phyloP scores from a whole-genome alignment of 495 filamentous ascomycete genomes.

The Echria macrotheca region DNA sequence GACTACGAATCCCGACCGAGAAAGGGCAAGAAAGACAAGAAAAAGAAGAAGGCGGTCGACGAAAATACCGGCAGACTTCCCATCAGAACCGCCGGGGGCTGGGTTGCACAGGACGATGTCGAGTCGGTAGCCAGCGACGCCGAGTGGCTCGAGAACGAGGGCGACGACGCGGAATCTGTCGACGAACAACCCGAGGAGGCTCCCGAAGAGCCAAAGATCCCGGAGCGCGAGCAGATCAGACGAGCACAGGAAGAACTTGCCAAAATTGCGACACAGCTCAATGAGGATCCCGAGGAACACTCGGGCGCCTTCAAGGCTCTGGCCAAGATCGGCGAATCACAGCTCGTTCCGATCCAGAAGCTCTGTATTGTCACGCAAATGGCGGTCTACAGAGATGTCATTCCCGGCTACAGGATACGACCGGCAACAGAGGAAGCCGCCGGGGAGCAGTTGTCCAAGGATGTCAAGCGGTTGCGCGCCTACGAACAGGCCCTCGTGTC shows the following conservation, averaged over 20 bases:
- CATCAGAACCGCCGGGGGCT: slow-evolving; percentile 72
- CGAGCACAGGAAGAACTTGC: slow-evolving; percentile 92
- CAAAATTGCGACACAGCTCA: slow-evolving; percentile 70
- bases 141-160: slow-evolving; percentile 47
- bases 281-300: slow-evolving; percentile 92
- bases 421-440: slow-evolving; percentile 67
- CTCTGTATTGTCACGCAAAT: slow-evolving; percentile 78
- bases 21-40: slow-evolving; percentile 67
- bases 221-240: slow-evolving; percentile 69
- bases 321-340: slow-evolving; percentile 64
- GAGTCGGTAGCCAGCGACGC: slow-evolving; percentile 48
- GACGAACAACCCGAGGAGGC: slow-evolving; percentile 30
- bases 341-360: slow-evolving; percentile 70
- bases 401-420: slow-evolving; percentile 91
- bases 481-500: slow-evolving; percentile 81
- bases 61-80: slow-evolving; percentile 52
- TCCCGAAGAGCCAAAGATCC: slow-evolving; percentile 55
- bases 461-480: slow-evolving; percentile 70
- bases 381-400: slow-evolving; percentile 91
- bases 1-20: slow-evolving; percentile 77
- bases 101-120: slow-evolving; percentile 49
- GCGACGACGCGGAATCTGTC: slow-evolving; percentile 35
- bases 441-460: slow-evolving; percentile 79
- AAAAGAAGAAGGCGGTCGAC: slow-evolving; percentile 54
- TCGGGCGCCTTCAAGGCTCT: slow-evolving; percentile 69